phyloP scores from a whole-genome alignment of 148 eudicot species.

The Heliosperma pusillum region DNA sequence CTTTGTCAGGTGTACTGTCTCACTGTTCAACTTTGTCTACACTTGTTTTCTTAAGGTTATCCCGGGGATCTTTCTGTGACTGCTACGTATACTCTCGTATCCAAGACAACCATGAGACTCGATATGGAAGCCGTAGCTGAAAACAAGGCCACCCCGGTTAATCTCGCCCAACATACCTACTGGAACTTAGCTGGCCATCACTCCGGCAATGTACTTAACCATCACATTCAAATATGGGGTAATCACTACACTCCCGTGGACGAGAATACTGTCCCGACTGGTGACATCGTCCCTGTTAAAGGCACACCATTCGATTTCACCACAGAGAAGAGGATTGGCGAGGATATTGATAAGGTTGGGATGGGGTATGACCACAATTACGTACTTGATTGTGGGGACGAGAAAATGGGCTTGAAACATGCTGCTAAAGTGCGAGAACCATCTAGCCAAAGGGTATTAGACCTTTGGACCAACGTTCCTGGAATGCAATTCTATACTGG shows the following conservation, averaged over 20 bases:
- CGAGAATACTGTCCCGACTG: slow-evolving; percentile 65
- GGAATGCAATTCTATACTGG: slow-evolving; percentile 96
- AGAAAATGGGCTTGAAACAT: slow-evolving; percentile 67
- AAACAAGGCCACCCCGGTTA: slow-evolving; percentile 84
- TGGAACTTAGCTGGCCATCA: slow-evolving; percentile 90
- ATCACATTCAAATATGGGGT: slow-evolving; percentile 66
- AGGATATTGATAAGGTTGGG: slow-evolving; percentile 65
- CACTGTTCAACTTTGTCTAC: background rate
- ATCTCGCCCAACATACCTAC: slow-evolving; percentile 90
- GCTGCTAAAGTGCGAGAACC: slow-evolving; percentile 75
- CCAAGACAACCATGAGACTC: slow-evolving; percentile 71
- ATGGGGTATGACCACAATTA: slow-evolving; percentile 93
- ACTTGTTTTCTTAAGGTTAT: slow-evolving; percentile 44
- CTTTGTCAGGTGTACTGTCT: background rate
- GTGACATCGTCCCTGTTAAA: slow-evolving; percentile 73
- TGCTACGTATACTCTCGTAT: slow-evolving; percentile 81
- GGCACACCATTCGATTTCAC: slow-evolving; percentile 87
- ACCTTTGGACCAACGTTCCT: slow-evolving; percentile 86
- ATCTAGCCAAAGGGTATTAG: slow-evolving; percentile 61
- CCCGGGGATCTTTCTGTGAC: slow-evolving; percentile 79
- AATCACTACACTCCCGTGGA: slow-evolving; percentile 79
- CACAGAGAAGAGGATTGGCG: slow-evolving; percentile 67
- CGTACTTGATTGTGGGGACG: slow-evolving; percentile 82
- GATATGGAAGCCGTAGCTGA: slow-evolving; percentile 97
- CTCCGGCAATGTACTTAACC: slow-evolving; percentile 72